Evolutionary conservation across 2,329 filamentous ascomycete species (phyloP).

Genomic region (Botryotinia narcissicola): DNA sequence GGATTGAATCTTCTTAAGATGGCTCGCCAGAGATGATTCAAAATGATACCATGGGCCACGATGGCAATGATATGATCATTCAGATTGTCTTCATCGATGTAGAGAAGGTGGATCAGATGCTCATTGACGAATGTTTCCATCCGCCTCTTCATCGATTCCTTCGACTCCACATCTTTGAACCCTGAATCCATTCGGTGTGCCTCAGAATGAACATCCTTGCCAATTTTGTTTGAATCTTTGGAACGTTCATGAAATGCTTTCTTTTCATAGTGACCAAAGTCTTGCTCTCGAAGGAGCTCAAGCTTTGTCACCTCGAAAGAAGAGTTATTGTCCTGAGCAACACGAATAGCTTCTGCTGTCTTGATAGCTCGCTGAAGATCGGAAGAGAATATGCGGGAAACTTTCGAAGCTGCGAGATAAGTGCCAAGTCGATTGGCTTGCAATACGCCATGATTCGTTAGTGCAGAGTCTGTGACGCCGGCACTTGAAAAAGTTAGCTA

Average conservation of each 20-base stretch:
- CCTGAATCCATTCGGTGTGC: conserved; percentile 43
- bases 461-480: conserved; percentile 73
- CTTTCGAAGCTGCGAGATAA: conserved; percentile 62
- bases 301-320: conserved; percentile 30
- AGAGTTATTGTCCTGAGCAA: conserved; percentile 55
- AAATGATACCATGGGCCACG: conserved; percentile 80
- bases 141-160: conserved; percentile 62
- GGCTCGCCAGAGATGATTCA: conserved; percentile 65
- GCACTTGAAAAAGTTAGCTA: conserved; percentile 52
- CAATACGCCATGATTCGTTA: conserved; percentile 78
- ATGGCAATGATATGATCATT: conserved; percentile 54
- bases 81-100: conserved; percentile 27
- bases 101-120: conserved; percentile 57
- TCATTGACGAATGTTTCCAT: conserved; percentile 64
- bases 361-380: conserved; percentile 70
- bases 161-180: conserved; percentile 62
- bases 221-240: conserved; percentile 35
- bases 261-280: conserved; percentile 72
- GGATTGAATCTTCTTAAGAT: conserved; percentile 55
- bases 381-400: conserved; percentile 74
- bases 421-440: conserved; percentile 71
- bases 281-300: conserved; percentile 63
- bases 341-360: conserved; percentile 66
- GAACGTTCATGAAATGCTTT: conserved; percentile 51
- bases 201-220: conserved; percentile 42